Conservation (phyloP, 257 asterid species). For the Solanum corneliomulleri region DNA sequence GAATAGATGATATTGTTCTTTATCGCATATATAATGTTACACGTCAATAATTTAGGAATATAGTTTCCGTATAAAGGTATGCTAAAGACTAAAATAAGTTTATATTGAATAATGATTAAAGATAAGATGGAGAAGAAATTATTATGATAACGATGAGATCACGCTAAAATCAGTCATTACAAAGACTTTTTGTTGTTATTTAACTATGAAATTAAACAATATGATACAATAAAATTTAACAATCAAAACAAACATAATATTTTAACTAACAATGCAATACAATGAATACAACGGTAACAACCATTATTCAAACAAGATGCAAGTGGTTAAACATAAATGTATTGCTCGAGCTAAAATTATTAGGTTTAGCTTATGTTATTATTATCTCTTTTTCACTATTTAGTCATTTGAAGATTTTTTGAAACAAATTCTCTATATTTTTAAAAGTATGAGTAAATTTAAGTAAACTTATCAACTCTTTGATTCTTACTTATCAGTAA, state of each 20-base stretch:
- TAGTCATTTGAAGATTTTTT: fast-evolving
- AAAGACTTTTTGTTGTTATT: too few species aligned
- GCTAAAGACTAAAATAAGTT: too few species aligned
- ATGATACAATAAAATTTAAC: neutral
- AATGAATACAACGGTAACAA: neutral
- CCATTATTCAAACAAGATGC: neutral
- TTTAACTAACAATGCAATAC: neutral
- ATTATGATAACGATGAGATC: fast-evolving
- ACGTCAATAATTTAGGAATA: too few species aligned
- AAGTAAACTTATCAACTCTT: too few species aligned
- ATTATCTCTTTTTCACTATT: too few species aligned
- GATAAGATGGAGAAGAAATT: too few species aligned
- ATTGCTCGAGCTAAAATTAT: fast-evolving
- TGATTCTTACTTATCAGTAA: too few species aligned
- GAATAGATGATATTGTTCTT: too few species aligned
- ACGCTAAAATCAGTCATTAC: neutral
- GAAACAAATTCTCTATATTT: fast-evolving
- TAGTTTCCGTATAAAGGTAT: too few species aligned
- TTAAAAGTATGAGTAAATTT: neutral
- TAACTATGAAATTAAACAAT: too few species aligned
- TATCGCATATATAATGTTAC: neutral
- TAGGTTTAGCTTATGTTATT: neutral
- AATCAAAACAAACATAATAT: too few species aligned
- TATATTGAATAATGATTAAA: too few species aligned
- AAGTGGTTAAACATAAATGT: neutral